Conservation (phyloP, 768 basidiomycete species). For the Tulasnella sp. region DNA sequence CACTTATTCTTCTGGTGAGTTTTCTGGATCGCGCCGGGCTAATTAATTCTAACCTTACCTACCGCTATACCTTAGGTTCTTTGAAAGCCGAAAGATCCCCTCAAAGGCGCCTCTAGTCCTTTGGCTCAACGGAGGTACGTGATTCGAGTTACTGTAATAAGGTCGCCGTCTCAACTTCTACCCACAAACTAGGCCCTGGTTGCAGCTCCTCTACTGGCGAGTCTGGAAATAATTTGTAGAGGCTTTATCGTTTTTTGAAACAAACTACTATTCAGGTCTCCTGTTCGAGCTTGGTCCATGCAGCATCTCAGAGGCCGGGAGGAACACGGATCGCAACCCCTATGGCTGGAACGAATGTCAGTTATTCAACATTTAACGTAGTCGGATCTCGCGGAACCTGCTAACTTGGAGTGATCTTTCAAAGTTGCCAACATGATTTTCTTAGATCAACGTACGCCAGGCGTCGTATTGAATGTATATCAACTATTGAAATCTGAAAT, state of each 20-base stretch:
- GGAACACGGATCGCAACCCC: constrained; percentile 59
- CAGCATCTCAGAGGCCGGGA: constrained; percentile 52
- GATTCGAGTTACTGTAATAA: background rate
- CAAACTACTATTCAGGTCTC: constrained; percentile 66
- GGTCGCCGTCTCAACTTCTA: background rate
- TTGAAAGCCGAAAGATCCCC: constrained; percentile 70
- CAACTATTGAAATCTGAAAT: constrained; percentile 17
- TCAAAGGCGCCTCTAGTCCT: constrained; percentile 69
- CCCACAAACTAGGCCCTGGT: constrained; percentile 19
- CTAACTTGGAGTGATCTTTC: no score
- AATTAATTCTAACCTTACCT: background rate
- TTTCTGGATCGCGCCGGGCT: background rate
- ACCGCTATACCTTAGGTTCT: constrained; percentile 47
- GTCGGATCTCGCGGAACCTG: no score
- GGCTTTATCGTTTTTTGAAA: constrained; percentile 35
- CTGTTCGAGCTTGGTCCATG: constrained; percentile 93
- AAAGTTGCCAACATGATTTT: constrained; percentile 47
- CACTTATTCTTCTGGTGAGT: constrained; percentile 81
- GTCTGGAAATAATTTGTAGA: background rate
- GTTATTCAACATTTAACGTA: no score
- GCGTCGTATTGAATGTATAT: constrained; percentile 11
- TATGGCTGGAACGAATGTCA: constrained; percentile 66
- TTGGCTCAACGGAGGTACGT: constrained; percentile 72
- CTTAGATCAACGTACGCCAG: constrained; percentile 34
- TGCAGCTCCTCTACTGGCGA: constrained; percentile 22